Conservation (phyloP, 164 flowering plant species). For the Dillenia turbinata region DNA sequence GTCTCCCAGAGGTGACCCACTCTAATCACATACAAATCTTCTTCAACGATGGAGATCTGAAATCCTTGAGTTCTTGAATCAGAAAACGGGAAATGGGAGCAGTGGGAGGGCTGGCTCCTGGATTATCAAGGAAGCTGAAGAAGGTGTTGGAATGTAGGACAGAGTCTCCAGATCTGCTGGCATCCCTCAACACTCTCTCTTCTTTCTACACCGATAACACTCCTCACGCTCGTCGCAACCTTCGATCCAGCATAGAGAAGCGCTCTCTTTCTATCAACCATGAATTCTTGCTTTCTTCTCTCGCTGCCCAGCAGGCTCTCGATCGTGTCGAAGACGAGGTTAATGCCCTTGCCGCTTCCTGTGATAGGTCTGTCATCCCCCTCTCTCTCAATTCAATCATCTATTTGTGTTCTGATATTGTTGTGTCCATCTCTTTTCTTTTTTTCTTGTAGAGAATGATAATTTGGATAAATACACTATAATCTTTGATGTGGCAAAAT, state of each 20-base stretch:
- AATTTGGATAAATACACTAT: no score
- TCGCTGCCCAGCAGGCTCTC: slow-evolving; percentile 57
- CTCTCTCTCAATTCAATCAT: no score
- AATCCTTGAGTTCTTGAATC: no score
- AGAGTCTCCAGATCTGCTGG: slow-evolving; percentile 75
- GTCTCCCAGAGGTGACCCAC: no score
- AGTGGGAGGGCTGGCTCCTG: slow-evolving; percentile 28
- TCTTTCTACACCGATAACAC: slow-evolving; percentile 79
- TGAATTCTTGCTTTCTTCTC: slow-evolving; percentile 74
- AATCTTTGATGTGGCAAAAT: no score
- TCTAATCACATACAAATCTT: no score
- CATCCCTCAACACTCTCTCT: slow-evolving; percentile 81
- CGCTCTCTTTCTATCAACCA: slow-evolving; percentile 72
- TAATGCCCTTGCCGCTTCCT: slow-evolving; percentile 69
- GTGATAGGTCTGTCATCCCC: slow-evolving; percentile 54
- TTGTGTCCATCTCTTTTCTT: not conserved
- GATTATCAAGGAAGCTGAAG: slow-evolving; percentile 33
- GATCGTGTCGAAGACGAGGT: slow-evolving; percentile 94
- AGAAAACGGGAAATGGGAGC: slow-evolving; percentile 5
- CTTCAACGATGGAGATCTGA: no score
- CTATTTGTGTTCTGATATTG: no score
- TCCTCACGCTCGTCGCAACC: slow-evolving; percentile 73
- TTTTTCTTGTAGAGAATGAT: not conserved
- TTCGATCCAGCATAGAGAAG: slow-evolving; percentile 86
- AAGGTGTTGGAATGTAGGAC: slow-evolving; percentile 40